These are phyloP conservation scores for Magnaporthiopsis rhizophila DNA, from an alignment of 2,329 filamentous ascomycete species.

Conservation along the genomic window DNA sequence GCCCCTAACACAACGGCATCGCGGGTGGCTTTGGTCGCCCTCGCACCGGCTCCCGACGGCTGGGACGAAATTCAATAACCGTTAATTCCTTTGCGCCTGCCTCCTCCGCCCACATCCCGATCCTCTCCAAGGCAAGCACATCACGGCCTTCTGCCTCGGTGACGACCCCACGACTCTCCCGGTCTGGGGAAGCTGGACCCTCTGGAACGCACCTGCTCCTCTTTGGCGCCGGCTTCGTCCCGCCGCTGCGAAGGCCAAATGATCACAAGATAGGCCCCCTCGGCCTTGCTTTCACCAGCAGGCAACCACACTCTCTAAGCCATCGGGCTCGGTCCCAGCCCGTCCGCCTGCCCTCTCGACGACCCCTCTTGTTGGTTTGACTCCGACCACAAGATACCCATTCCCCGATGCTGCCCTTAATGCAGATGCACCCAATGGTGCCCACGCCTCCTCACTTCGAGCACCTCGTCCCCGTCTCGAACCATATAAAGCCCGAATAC, in stretches of 20 bases:
- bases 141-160: background rate
- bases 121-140: background rate
- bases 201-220: background rate
- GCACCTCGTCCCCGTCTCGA: conserved; percentile 22
- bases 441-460: conserved; percentile 33
- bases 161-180: background rate
- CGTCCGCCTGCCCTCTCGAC: conserved; percentile 11
- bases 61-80: background rate
- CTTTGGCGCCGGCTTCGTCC: conserved; percentile 10
- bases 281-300: conserved; percentile 34
- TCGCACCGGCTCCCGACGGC: background rate
- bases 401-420: conserved; percentile 37
- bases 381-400: background rate
- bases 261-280: conserved; percentile 25
- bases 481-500: conserved; percentile 21
- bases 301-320: conserved; percentile 32
- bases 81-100: background rate
- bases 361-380: conserved; percentile 9
- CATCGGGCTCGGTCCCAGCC: background rate
- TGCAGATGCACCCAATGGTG: conserved; percentile 41
- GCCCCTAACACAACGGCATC: background rate
- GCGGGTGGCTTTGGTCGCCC: background rate
- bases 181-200: background rate
- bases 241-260: conserved; percentile 24
- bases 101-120: background rate